Evolutionary conservation across 148 eudicot genomes (phyloP).

Genomic region (Persicaria tinctoria): DNA sequence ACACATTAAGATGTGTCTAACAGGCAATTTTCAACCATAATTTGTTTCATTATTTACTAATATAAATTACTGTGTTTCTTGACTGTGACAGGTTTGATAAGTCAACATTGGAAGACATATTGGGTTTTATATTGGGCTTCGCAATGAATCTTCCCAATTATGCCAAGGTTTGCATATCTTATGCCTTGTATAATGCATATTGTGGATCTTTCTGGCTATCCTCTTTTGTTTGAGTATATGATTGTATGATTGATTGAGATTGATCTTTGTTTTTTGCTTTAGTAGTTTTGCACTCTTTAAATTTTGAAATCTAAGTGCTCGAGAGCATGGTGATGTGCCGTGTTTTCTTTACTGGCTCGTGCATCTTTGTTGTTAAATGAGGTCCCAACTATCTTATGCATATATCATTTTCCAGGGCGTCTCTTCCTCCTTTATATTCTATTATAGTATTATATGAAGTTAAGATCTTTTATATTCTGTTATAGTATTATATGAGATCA

Average conservation of each 20-base stretch:
- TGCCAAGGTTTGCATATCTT: conserved; percentile 42
- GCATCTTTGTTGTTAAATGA: not conserved
- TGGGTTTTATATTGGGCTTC: conserved; percentile 42
- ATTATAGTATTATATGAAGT: too few relatives aligned
- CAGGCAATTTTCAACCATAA: not conserved
- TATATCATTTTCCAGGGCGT: not conserved
- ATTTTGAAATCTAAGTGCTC: not conserved
- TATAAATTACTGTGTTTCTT: not conserved
- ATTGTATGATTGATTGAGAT: not conserved
- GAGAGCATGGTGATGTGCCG: not conserved
- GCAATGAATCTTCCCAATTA: conserved; percentile 55
- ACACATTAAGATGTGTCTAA: not conserved
- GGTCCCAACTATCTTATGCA: not conserved
- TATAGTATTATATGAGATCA: not conserved
- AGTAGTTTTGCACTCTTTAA: not conserved
- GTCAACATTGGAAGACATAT: conserved; percentile 41
- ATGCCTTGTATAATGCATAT: not conserved
- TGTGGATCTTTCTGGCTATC: not conserved
- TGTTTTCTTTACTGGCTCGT: not conserved
- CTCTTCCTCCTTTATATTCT: not conserved
- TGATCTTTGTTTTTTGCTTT: not conserved
- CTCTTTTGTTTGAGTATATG: not conserved
- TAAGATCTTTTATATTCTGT: not conserved
- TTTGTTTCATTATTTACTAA: not conserved
- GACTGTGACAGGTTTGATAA: conserved; percentile 44